A percentile compares a stretch with the other conserved stretches of the same genome.
These are phyloP conservation scores for Trichoderma koningiopsis DNA, from an alignment of 2,329 filamentous ascomycete species.

Conservation along the genomic window DNA sequence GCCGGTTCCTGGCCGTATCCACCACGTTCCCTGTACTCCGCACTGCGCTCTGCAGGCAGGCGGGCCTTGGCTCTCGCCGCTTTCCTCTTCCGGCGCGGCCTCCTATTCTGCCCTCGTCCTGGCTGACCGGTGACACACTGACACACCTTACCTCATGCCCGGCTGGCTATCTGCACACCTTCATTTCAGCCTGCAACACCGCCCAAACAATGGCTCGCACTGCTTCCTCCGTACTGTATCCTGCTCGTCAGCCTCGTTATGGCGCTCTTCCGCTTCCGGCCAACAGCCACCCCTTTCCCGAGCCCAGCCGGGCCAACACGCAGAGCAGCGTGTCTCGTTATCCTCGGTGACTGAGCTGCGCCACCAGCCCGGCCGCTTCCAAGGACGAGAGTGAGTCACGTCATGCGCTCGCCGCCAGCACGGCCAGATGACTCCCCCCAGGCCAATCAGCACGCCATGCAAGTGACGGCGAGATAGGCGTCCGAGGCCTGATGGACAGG, in stretches of 20 bases:
- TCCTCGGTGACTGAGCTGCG: slow-evolving; percentile 22
- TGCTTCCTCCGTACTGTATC: background rate
- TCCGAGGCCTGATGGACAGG: background rate
- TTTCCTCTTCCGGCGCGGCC: slow-evolving; percentile 22
- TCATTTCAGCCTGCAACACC: slow-evolving; percentile 2
- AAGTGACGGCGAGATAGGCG: slow-evolving; percentile 12
- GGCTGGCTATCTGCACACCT: slow-evolving; percentile 3
- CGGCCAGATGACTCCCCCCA: slow-evolving; percentile 31
- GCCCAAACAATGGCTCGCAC: background rate
- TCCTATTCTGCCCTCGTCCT: slow-evolving; percentile 21
- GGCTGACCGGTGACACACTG: slow-evolving; percentile 18
- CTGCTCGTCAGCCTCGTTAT: slow-evolving; percentile 14
- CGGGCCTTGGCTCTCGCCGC: slow-evolving; percentile 11
- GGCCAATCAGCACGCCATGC: slow-evolving; percentile 30
- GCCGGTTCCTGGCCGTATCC: slow-evolving; percentile 7
- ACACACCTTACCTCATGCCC: slow-evolving; percentile 1
- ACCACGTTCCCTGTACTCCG: slow-evolving; percentile 20
- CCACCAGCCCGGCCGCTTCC: slow-evolving; percentile 20
- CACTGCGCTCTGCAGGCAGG: slow-evolving; percentile 15
- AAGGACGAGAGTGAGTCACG: slow-evolving; percentile 32
- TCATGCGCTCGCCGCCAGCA: slow-evolving; percentile 30
- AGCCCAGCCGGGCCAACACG: background rate
- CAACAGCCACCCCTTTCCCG: slow-evolving; percentile 15
- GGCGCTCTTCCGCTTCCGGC: slow-evolving; percentile 22
- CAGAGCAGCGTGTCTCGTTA: background rate